Evolutionary conservation across 768 basidiomycete genomes (phyloP), one percentile per base, ranked within the genome.

Genomic region (Tulasnella sp.): DNA sequence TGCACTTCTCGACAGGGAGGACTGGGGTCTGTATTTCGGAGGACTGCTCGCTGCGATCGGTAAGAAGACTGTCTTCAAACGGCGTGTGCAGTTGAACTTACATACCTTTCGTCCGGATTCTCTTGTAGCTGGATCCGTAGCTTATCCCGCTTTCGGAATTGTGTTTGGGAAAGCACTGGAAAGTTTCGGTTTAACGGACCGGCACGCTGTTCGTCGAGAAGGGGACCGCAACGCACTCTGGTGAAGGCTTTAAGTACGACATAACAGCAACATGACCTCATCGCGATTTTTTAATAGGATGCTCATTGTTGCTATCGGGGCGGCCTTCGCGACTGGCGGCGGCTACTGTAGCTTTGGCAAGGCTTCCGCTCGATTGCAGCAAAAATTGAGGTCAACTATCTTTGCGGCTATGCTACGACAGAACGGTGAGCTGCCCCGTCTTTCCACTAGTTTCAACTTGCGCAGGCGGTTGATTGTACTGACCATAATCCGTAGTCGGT

Each of bases 321-420:
- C 94, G 5, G 86, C 86, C 2, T 1, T 85, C 7, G 76, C 84
- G 39, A 90, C 92, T 64, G 84, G 83, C 36, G 71, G 84, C 73
- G 93, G 96, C 79, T 90, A 89, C 76, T 90, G 85, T 77, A 80
- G 86, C 62, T 94, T 94, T 77, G 81, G 86, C 6, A 79, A 82
- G 1, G 82, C 92, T 6, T 91, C 93, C 41, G 88, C 92, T 9
- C 81, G 80, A 7, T 80, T 98, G 67, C 89, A 90, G 1, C 81
- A 85, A 40, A 89, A 87, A 73, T 79, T 98, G 62, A 87, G 95
- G 39, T 83, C 83, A 1, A 77, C 90, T 47, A 86, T 83, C 74
- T 96, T 98, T 86, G 83, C 81, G 65, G 87, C 95, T 4, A 90
- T 95, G 72, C 81, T 98, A 19, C 84, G 92, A 65, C 94, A 96